phyloP scores from a whole-genome alignment of 768 basidiomycete species.

The Crassisporium funariophilum region DNA sequence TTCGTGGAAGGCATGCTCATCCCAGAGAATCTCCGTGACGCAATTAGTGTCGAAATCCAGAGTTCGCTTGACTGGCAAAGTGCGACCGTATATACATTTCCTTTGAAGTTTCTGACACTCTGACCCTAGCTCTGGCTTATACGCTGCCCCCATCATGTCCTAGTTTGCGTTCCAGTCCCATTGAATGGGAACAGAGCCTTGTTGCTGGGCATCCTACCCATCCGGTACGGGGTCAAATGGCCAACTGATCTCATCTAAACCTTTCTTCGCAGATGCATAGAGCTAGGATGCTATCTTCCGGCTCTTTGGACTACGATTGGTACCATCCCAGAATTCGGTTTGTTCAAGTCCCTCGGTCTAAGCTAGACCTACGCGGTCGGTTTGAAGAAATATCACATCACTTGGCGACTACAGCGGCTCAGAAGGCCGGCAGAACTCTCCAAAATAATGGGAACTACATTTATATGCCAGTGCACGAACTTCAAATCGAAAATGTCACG shows the following conservation, averaged over 20 bases:
- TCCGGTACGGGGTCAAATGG: no score
- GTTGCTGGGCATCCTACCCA: slow-evolving; percentile 63
- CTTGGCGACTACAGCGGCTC: slow-evolving; percentile 36
- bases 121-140: slow-evolving; percentile 45
- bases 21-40: slow-evolving; percentile 33
- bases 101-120: slow-evolving; percentile 4
- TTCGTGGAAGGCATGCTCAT: slow-evolving; percentile 41
- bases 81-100: slow-evolving; percentile 20
- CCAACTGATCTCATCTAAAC: slow-evolving; percentile 13
- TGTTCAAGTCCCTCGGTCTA: slow-evolving; percentile 39
- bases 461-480: slow-evolving; percentile 55
- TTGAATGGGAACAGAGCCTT: slow-evolving; percentile 61
- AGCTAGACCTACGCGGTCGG: slow-evolving; percentile 42
- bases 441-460: slow-evolving; percentile 30
- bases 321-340: slow-evolving; percentile 54
- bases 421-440: slow-evolving; percentile 27
- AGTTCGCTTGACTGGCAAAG: slow-evolving; percentile 59
- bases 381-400: slow-evolving; percentile 40
- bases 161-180: slow-evolving; percentile 39
- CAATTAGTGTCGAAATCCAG: slow-evolving; percentile 49
- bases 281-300: slow-evolving; percentile 42
- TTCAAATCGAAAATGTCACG: slow-evolving; percentile 48
- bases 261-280: slow-evolving; percentile 51
- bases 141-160: slow-evolving; percentile 50
- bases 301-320: slow-evolving; percentile 49